These are phyloP conservation scores for Vinca minor DNA, from an alignment of 257 asterid species.

Conservation along the genomic window DNA sequence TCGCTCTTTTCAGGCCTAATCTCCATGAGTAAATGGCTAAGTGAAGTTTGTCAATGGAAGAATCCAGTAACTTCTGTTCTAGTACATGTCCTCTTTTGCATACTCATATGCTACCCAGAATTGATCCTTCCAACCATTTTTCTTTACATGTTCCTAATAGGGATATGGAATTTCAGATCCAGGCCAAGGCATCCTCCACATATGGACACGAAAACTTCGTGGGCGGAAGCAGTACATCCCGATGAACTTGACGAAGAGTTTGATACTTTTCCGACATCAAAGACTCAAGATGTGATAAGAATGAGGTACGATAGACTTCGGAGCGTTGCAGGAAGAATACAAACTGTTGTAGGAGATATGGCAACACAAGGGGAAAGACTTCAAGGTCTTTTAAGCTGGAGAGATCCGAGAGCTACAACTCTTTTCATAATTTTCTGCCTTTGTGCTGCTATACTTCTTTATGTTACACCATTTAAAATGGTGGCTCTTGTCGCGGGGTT, in stretches of 20 bases:
- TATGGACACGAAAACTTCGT: slow-evolving; percentile 61
- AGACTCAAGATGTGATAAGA: slow-evolving; percentile 29
- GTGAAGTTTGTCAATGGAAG: slow-evolving; percentile 49
- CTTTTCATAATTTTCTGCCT: slow-evolving; percentile 51
- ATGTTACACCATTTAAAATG: slow-evolving; percentile 40
- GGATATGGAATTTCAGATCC: slow-evolving; percentile 58
- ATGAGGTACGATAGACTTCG: slow-evolving; percentile 73
- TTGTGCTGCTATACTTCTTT: slow-evolving; percentile 47
- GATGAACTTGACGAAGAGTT: no score
- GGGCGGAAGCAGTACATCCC: slow-evolving; percentile 56
- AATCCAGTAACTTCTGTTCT: slow-evolving; percentile 47
- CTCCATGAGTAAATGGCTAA: slow-evolving; percentile 40
- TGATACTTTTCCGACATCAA: no score
- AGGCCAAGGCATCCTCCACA: slow-evolving; percentile 60
- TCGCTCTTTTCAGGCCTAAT: slow-evolving; percentile 40
- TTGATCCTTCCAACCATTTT: slow-evolving; percentile 56
- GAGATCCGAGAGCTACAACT: slow-evolving; percentile 72
- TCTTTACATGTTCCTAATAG: slow-evolving; percentile 49
- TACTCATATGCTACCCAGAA: slow-evolving; percentile 58
- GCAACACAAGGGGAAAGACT: slow-evolving; percentile 82
- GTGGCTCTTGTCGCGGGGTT: slow-evolving; percentile 42
- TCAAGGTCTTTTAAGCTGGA: slow-evolving; percentile 54
- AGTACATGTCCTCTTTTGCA: slow-evolving; percentile 55
- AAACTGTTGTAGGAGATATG: no score
- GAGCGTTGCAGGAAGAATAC: slow-evolving; percentile 64